A percentile compares a stretch with the other conserved stretches of the same genome.
Evolutionary conservation across 2,329 filamentous ascomycete genomes (phyloP).

Genomic region (Shiraia sp.): DNA sequence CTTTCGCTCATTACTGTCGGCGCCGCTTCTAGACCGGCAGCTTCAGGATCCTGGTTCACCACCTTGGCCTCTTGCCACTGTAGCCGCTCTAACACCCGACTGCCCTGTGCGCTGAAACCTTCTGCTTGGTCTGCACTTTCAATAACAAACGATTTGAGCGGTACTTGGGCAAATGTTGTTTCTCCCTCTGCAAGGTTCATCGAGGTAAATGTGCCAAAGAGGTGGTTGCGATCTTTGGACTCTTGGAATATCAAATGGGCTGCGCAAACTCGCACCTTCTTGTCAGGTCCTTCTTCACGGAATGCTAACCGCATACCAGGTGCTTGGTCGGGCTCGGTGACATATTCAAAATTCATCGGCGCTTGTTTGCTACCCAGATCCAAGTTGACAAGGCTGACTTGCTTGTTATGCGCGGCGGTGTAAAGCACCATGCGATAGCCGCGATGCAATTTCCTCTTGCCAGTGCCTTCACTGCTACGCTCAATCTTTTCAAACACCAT

Average conservation of each 20-base stretch:
- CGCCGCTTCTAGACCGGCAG: slow-evolving; percentile 59
- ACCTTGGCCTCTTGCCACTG: slow-evolving; percentile 70
- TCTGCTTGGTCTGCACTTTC: slow-evolving; percentile 59
- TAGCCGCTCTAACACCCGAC: slow-evolving; percentile 48
- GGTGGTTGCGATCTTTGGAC: slow-evolving; percentile 67
- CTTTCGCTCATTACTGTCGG: slow-evolving; percentile 76
- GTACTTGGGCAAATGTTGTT: slow-evolving; percentile 70
- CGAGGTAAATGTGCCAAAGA: slow-evolving; percentile 75
- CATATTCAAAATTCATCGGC: slow-evolving; percentile 77
- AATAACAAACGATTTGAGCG: slow-evolving; percentile 68
- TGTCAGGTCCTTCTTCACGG: slow-evolving; percentile 60
- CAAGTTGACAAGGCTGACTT: slow-evolving; percentile 76
- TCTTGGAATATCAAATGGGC: slow-evolving; percentile 80
- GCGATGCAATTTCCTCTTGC: slow-evolving; percentile 72
- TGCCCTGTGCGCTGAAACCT: slow-evolving; percentile 44
- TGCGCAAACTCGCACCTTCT: slow-evolving; percentile 54
- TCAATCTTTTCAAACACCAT: slow-evolving; percentile 74
- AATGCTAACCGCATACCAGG: slow-evolving; percentile 73
- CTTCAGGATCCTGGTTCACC: slow-evolving; percentile 69
- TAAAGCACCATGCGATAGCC: slow-evolving; percentile 79
- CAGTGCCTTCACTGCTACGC: slow-evolving; percentile 72
- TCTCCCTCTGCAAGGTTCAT: slow-evolving; percentile 71
- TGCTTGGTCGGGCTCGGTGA: slow-evolving; percentile 61
- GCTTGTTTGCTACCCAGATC: slow-evolving; percentile 62
- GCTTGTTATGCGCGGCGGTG: slow-evolving; percentile 76